Conservation (phyloP, 1,139 yeast genomes). For the Yamadazyma sp. region DNA sequence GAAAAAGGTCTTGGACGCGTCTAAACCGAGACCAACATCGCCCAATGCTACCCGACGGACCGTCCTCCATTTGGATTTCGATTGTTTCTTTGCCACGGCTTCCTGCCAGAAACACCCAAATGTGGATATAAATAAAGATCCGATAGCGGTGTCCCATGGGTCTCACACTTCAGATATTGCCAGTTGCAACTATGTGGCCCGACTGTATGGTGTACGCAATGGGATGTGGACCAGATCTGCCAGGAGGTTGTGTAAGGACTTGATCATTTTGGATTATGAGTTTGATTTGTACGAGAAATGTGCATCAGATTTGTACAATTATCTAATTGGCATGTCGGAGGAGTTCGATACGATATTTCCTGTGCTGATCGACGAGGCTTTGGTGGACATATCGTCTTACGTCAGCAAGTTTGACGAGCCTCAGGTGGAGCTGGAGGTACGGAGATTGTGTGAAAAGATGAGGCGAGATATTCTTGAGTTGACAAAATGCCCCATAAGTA, state of each 20-base stretch:
- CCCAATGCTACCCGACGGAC: constrained; percentile 17
- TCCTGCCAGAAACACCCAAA: constrained; percentile 62
- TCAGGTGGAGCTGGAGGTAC: constrained; percentile 16
- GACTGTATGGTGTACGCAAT: constrained; percentile 69
- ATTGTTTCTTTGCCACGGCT: constrained; percentile 89
- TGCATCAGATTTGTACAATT: constrained; percentile 48
- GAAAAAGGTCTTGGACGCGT: constrained; percentile 30
- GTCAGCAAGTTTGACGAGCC: constrained; percentile 12
- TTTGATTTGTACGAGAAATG: constrained; percentile 66
- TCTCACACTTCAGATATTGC: constrained; percentile 74
- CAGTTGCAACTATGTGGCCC: constrained; percentile 85
- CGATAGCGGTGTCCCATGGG: constrained; percentile 88
- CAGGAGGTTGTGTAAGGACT: constrained; percentile 57
- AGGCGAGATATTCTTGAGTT: constrained; percentile 41
- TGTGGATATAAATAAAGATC: constrained; percentile 54
- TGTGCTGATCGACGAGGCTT: constrained; percentile 88
- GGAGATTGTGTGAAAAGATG: constrained; percentile 35
- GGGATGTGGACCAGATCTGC: constrained; percentile 90
- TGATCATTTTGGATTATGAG: constrained; percentile 66
- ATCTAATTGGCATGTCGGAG: constrained; percentile 49
- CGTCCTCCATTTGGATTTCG: constrained; percentile 85
- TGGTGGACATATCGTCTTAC: constrained; percentile 62
- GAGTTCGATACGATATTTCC: constrained; percentile 68
- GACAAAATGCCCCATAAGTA: constrained; percentile 71
- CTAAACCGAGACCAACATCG: constrained; percentile 4